phyloP scores from a whole-genome alignment of 805 yeast genomes.

The Wickerhamiella azymoides region DNA sequence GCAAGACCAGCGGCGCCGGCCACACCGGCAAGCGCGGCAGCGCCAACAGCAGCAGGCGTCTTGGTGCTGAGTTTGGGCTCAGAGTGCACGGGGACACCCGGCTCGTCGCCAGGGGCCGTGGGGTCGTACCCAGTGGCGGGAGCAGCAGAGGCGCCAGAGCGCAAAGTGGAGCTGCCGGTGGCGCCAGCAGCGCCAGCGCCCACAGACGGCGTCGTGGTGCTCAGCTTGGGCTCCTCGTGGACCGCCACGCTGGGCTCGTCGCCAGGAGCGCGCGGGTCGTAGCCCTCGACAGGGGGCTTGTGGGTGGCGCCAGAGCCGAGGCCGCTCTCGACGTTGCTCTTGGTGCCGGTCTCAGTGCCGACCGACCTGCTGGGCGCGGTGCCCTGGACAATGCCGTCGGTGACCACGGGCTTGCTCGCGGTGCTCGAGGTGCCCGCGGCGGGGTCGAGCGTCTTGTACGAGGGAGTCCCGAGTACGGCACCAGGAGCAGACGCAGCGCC shows the following conservation, averaged over 20 bases:
- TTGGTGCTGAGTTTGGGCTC: background rate
- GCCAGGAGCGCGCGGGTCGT: too few species aligned
- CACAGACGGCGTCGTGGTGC: background rate
- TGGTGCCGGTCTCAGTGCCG: conserved; percentile 1
- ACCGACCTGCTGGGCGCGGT: conserved; percentile 1
- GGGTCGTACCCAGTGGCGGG: background rate
- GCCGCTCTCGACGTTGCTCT: background rate
- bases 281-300: too few species aligned
- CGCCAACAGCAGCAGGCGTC: background rate
- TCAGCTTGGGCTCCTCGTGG: background rate
- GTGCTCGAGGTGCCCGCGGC: too few species aligned
- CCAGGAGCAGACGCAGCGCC: background rate
- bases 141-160: too few species aligned
- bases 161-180: too few species aligned
- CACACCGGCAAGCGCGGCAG: background rate
- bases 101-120: background rate
- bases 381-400: conserved; percentile 1
- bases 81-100: background rate
- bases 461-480: background rate
- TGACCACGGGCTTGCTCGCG: background rate
- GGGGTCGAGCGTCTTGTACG: conserved; percentile 6
- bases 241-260: background rate
- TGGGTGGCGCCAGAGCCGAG: too few species aligned
- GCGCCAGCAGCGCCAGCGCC: background rate
- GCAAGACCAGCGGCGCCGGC: too few species aligned